phyloP scores from a whole-genome alignment of 179 eudicot genomes.

The Beta macrorhiza region DNA sequence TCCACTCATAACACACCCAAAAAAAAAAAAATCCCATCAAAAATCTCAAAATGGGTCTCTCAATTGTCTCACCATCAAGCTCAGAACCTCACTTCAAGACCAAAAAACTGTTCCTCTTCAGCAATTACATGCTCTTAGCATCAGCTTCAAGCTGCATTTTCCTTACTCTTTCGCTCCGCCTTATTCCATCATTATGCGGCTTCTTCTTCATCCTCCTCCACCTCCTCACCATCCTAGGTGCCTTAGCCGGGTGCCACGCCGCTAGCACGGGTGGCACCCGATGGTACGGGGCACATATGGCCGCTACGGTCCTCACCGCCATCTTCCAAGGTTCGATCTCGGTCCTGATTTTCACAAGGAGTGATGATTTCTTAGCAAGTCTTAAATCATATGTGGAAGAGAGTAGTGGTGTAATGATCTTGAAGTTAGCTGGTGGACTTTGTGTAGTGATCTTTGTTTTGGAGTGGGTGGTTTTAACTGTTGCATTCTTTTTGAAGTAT shows the following conservation, averaged over 20 bases:
- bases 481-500: constrained; percentile 66
- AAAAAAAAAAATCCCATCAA: background rate
- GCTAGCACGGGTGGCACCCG: constrained; percentile 33
- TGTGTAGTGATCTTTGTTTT: constrained; percentile 59
- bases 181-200: constrained; percentile 53
- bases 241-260: constrained; percentile 56
- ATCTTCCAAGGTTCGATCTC: constrained; percentile 79
- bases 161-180: constrained; percentile 67
- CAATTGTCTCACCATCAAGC: constrained; percentile 30
- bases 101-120: constrained; percentile 46
- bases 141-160: constrained; percentile 66
- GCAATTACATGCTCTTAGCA: constrained; percentile 57
- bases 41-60: constrained; percentile 23
- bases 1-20: background rate
- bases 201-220: constrained; percentile 61
- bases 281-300: constrained; percentile 62
- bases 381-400: constrained; percentile 69
- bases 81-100: constrained; percentile 40
- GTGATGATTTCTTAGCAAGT: constrained; percentile 44
- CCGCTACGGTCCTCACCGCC: constrained; percentile 58
- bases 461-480: constrained; percentile 68
- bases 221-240: constrained; percentile 50
- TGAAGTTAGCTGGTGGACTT: constrained; percentile 66
- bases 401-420: constrained; percentile 54
- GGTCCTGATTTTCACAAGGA: constrained; percentile 56